Evolutionary conservation across 2,329 filamentous ascomycete species (phyloP), one percentile per base, ranked within the genome.

Genomic region (Cordyceps javanica): DNA sequence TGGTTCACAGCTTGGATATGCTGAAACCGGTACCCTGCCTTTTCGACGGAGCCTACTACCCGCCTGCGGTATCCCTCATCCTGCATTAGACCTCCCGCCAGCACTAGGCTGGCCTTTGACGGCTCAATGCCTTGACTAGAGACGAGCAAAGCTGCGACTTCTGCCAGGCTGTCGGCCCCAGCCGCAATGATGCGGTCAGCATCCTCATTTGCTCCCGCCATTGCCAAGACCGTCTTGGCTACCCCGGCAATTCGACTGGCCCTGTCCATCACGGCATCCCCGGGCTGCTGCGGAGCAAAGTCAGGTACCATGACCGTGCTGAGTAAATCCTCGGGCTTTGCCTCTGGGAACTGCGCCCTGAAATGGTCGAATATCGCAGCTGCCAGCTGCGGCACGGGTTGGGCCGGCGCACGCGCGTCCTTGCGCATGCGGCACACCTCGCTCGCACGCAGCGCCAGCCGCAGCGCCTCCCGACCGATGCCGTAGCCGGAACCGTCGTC

Each of bases 401-500:
- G 41, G 16, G 41, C 6, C 4, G 23, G 14, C 14, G 16, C 26
- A 5, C 45, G 42, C 19, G 32, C 56, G 4, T 53, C 39, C 5
- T 38, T 45, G 5, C 50, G 41, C 7, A 63, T 41, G 26, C 55
- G 59, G 13, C 63, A 58, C 3, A 65, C 57, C 53, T 76, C 72
- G 9, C 69, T 59, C 3, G 61, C 58, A 2, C 59, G 59, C n/a
- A 77, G 60, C 0, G 72, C 66, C 4, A 63, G 58, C 13, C 70
- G 67, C 13, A 74, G 62, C 0, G 68, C 73, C 51, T 69, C 65
- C 28, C 69, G 61, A 1, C 75, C 75, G 14, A 77, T 72, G 1
- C 69, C 67, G 60, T 70, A 76, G 3, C 73, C 75, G 1, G 69
- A 69, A 0, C 75, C 75, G 38, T 77, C 73, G 51, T 78, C 75